phyloP scores from a whole-genome alignment of 352 stramenopile genomes.

The Phytophthora pluvialis region DNA sequence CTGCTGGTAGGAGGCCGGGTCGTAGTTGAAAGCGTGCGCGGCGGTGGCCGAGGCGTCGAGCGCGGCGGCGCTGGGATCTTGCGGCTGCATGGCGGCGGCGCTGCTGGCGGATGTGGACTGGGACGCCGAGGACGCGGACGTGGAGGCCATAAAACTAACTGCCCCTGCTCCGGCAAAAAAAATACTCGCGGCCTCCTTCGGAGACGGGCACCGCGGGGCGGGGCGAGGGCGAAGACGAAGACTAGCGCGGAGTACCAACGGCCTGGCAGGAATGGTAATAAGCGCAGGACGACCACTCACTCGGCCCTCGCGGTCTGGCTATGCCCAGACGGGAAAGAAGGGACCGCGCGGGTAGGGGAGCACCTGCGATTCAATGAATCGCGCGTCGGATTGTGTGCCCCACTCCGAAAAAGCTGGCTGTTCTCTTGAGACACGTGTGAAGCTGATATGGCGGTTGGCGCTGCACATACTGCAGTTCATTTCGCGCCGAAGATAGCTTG shows the following conservation, averaged over 20 bases:
- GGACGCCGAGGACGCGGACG: slow-evolving; percentile 45
- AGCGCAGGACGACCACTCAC: slow-evolving; percentile 49
- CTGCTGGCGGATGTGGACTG: slow-evolving; percentile 24
- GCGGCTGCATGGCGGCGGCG: slow-evolving; percentile 35
- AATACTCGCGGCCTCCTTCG: slow-evolving; percentile 30
- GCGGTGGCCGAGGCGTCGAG: slow-evolving; percentile 35
- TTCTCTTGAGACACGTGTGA: slow-evolving; percentile 41
- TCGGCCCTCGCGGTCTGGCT: slow-evolving; percentile 26
- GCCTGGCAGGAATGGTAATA: slow-evolving; percentile 49
- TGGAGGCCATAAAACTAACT: slow-evolving; percentile 74
- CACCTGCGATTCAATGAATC: slow-evolving; percentile 25
- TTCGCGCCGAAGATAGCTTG: neutral
- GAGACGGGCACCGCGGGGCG: slow-evolving; percentile 28
- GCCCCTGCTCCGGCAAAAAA: slow-evolving; percentile 37
- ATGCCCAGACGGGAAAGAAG: slow-evolving; percentile 38
- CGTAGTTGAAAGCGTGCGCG: slow-evolving; percentile 53
- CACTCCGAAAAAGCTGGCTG: slow-evolving; percentile 19
- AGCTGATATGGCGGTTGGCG: slow-evolving; percentile 18
- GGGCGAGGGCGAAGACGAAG: slow-evolving; percentile 12
- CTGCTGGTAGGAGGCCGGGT: slow-evolving; percentile 54
- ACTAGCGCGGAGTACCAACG: slow-evolving; percentile 34
- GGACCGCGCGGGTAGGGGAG: slow-evolving; percentile 36
- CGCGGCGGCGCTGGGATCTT: slow-evolving; percentile 31
- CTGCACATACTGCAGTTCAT: too few species aligned
- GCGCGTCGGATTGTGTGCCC: slow-evolving; percentile 25